A percentile compares a stretch with the other conserved stretches of the same genome.
Conservation (phyloP, 257 asterid genomes). For the Handroanthus guayacan region DNA sequence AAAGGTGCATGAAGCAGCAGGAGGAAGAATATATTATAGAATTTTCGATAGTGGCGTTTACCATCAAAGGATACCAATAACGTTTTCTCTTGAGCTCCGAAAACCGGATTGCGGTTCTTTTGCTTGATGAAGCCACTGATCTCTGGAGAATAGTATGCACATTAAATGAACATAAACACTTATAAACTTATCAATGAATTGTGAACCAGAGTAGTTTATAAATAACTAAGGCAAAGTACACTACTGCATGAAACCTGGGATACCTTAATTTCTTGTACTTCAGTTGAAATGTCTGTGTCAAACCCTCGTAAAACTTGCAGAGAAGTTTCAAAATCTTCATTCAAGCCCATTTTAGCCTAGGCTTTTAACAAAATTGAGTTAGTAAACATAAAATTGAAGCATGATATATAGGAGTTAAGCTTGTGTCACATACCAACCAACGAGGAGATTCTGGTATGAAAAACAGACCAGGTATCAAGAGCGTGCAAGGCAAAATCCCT, state of each 20-base stretch:
- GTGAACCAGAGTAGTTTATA: not conserved
- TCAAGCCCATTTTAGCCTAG: slow-evolving; percentile 85
- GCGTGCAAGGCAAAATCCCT: slow-evolving; percentile 84
- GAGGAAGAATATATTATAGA: slow-evolving; percentile 20
- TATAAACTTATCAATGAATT: slow-evolving; percentile 7
- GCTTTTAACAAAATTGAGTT: slow-evolving; percentile 25
- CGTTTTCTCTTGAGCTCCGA: slow-evolving; percentile 81
- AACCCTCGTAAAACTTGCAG: slow-evolving; percentile 89
- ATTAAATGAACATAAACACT: slow-evolving; percentile 22
- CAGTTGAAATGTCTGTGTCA: slow-evolving; percentile 76
- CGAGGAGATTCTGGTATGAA: slow-evolving; percentile 97
- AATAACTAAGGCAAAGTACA: slow-evolving; percentile 22
- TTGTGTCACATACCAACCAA: slow-evolving; percentile 79
- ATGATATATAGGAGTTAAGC: slow-evolving; percentile 30
- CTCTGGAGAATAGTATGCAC: slow-evolving; percentile 49
- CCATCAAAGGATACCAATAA: slow-evolving; percentile 84
- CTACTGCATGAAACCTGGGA: slow-evolving; percentile 13
- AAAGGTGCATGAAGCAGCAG: slow-evolving; percentile 7
- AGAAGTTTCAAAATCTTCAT: slow-evolving; percentile 79
- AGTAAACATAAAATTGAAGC: slow-evolving; percentile 28
- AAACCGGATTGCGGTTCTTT: slow-evolving; percentile 69
- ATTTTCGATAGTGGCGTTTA: slow-evolving; percentile 38
- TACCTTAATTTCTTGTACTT: slow-evolving; percentile 91
- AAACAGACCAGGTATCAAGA: slow-evolving; percentile 90
- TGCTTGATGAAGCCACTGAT: slow-evolving; percentile 79